A percentile compares a stretch with the other conserved stretches of the same genome.
Evolutionary conservation across 345 rosid genomes (phyloP).

Genomic region (Sonneratia caseolaris): DNA sequence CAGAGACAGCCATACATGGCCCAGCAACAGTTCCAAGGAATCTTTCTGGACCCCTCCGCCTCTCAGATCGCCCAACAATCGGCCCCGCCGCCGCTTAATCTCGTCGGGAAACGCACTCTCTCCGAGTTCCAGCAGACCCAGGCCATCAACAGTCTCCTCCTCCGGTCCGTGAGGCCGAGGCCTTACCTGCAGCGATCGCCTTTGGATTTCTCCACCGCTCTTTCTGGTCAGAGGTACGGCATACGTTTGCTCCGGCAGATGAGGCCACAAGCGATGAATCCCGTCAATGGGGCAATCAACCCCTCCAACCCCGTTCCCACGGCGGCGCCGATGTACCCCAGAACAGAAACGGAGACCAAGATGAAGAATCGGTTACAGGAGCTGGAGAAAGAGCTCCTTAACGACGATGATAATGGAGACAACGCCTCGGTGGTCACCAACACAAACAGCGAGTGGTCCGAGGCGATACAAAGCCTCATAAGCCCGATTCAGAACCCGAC

Average conservation of each 20-base stretch:
- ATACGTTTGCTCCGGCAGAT: constrained; percentile 49
- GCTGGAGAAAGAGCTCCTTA: constrained; percentile 70
- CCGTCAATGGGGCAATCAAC: constrained; percentile 7
- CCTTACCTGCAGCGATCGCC: constrained; percentile 37
- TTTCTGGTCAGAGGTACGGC: constrained; percentile 38
- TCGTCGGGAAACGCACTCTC: constrained; percentile 58
- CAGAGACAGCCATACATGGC: constrained; percentile 29
- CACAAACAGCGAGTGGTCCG: constrained; percentile 72
- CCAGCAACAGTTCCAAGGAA: constrained; percentile 50
- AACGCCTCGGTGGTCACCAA: constrained; percentile 65
- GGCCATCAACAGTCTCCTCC: constrained; percentile 33
- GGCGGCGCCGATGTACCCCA: constrained; percentile 19
- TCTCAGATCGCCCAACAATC: constrained; percentile 46
- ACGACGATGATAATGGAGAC: constrained; percentile 51
- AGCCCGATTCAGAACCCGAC: constrained; percentile 29
- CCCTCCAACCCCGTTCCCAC: constrained; percentile 9
- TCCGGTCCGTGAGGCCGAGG: constrained; percentile 77
- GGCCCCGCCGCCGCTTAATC: constrained; percentile 16
- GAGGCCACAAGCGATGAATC: constrained; percentile 13
- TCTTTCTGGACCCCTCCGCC: constrained; percentile 41
- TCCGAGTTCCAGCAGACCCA: constrained; percentile 56
- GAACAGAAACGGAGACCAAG: constrained; percentile 45
- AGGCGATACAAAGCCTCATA: constrained; percentile 54
- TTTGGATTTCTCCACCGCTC: constrained; percentile 27
- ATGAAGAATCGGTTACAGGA: constrained; percentile 70